A percentile compares a stretch with the other conserved stretches of the same genome.
Conservation (phyloP, 2,329 filamentous ascomycete species). For the Curvularia verruculosa region DNA sequence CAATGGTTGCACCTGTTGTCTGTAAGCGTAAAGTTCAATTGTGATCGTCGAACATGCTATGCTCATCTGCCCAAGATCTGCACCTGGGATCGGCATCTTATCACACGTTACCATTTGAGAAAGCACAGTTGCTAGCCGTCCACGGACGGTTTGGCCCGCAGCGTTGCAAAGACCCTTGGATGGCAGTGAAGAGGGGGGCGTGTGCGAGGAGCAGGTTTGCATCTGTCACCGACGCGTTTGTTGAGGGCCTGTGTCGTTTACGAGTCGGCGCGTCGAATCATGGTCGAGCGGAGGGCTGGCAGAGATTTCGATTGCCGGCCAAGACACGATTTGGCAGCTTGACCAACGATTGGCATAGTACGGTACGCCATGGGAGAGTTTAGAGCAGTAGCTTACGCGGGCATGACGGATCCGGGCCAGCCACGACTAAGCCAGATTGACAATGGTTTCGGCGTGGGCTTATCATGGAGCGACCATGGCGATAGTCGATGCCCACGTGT, state of each 20-base stretch:
- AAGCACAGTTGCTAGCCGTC: conserved; percentile 25
- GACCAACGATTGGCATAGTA: conserved; percentile 10
- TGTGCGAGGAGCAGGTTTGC: conserved; percentile 2
- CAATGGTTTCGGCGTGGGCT: conserved; percentile 13
- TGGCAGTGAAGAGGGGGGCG: neutral
- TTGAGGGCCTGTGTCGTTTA: neutral
- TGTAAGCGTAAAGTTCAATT: conserved; percentile 25
- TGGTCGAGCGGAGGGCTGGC: conserved; percentile 11
- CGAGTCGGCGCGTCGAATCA: conserved; percentile 9
- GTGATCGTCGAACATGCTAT: conserved; percentile 29
- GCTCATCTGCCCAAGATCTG: conserved; percentile 33
- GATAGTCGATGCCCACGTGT: conserved; percentile 15
- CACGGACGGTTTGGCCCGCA: conserved; percentile 28
- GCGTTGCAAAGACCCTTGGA: conserved; percentile 24
- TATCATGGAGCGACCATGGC: conserved; percentile 12
- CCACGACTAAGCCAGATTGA: conserved; percentile 10
- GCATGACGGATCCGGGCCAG: conserved; percentile 5
- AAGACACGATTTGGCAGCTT: conserved; percentile 13
- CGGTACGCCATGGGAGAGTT: conserved; percentile 9
- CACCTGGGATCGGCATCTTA: conserved; percentile 28
- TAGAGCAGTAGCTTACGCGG: conserved; percentile 7
- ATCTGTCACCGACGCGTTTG: conserved; percentile 10
- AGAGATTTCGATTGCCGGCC: conserved; percentile 15
- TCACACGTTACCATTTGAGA: conserved; percentile 24
- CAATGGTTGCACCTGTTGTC: neutral